Percentiles rank a stretch among this genome's conserved stretches.
phyloP scores from a whole-genome alignment of 2,329 filamentous ascomycete species.

The Lizonia empirigonia region DNA sequence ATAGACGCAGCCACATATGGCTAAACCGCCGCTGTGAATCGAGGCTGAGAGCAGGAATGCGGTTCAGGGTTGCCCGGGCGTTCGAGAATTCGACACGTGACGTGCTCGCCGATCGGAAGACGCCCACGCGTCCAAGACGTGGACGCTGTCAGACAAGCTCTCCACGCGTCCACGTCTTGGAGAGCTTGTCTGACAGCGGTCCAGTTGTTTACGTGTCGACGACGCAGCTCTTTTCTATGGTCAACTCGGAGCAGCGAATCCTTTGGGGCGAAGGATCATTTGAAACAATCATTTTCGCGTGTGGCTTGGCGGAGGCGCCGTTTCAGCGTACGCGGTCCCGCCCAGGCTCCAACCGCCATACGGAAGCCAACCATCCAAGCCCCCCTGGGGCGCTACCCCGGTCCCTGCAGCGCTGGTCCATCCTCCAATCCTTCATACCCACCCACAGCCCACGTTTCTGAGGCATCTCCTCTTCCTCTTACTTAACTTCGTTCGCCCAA shows the following conservation, averaged over 20 bases:
- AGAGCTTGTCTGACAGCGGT: conserved; percentile 11
- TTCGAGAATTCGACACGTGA: conserved; percentile 9
- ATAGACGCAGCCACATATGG: conserved; percentile 23
- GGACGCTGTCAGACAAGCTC: too few species aligned
- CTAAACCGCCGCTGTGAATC: conserved; percentile 7
- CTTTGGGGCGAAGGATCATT: conserved; percentile 12
- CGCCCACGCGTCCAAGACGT: conserved; percentile 12
- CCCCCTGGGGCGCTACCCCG: conserved; percentile 14
- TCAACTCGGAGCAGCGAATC: conserved; percentile 22
- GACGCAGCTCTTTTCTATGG: conserved; percentile 17
- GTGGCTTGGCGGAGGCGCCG: conserved; percentile 25
- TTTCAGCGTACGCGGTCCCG: conserved; percentile 21
- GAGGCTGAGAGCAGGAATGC: conserved; percentile 14
- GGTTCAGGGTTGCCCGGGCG: conserved; percentile 11
- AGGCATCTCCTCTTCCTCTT: conserved; percentile 24
- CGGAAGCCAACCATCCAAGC: conserved; percentile 18
- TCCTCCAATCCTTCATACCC: conserved; percentile 34
- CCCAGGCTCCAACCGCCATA: conserved; percentile 18
- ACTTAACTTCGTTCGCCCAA: conserved; percentile 33
- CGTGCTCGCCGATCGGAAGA: neutral
- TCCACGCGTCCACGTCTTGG: conserved; percentile 11
- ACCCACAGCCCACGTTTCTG: conserved; percentile 23
- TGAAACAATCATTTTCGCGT: conserved; percentile 29
- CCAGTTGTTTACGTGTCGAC: too few species aligned
- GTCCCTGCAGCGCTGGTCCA: conserved; percentile 18